Evolutionary conservation across 192 early-diverging fungal genomes (phyloP), one percentile per base, ranked within the genome.

Genomic region (Piromyces finnis): DNA sequence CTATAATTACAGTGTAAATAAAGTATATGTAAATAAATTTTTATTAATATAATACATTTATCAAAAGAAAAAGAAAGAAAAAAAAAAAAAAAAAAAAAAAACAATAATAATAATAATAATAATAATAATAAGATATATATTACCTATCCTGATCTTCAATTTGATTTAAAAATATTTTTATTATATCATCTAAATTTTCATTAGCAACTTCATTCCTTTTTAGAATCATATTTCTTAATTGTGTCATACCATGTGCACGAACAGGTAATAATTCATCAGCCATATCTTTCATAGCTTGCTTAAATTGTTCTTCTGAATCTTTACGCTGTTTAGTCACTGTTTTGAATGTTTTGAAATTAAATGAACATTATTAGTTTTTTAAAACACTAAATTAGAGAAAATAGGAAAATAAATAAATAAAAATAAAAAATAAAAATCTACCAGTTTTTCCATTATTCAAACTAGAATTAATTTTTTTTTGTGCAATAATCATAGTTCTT

Each of bases 241-340:
- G 88, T 13, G 89, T 89, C 79, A 97, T 90, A 11, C 97, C 97
- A 39, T 95, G 93, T 6, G 96, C 97, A 30, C 92, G 88, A 7
- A 98, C 91, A 0, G 97, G 97, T 29, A 97, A 84, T 28, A 97
- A 83, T 15, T 91, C 90, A 82, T 94, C 92, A 35, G 87, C 86
- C 0, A 95, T 84, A 22, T 94, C 94, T 28, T 92, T 89, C 86
- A 98, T 84, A 0, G 95, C 94, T 39, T 91, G 87, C 22, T 85
- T 87, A 81, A 95, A 94, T 35, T 89, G 88, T 80, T 87, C 83
- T 79, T 87, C 82, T 22, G 86, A 91, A 28, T 79, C 84, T 77
- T 85, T 83, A 79, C 78, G 82, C 78, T 59, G 79, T 51, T 80
- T 81, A 68, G 14, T 36, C 51, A 32, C 36, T 36, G 51, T 81